phyloP scores from a whole-genome alignment of 2,329 filamentous ascomycete genomes.

The Phyllosticta citrichinensis region DNA sequence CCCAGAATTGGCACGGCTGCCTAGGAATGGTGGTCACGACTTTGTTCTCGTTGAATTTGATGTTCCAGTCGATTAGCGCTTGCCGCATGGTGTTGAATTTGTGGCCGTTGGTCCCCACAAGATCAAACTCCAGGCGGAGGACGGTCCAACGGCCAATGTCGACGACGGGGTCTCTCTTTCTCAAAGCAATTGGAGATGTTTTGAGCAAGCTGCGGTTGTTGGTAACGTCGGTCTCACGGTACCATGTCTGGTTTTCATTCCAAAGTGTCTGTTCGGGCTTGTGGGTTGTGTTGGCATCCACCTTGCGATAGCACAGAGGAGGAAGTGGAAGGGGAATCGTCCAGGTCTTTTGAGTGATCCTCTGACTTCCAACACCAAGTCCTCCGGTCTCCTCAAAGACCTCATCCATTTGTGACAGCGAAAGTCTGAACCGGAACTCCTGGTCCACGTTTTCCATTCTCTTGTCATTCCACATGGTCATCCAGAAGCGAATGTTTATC shows the following conservation, averaged over 20 bases:
- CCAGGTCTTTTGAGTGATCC: neutral
- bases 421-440: constrained; percentile 35
- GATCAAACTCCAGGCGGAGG: constrained; percentile 43
- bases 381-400: constrained; percentile 21
- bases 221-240: constrained; percentile 54
- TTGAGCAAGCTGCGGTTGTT: constrained; percentile 24
- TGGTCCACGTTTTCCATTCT: constrained; percentile 8
- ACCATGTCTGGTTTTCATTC: constrained; percentile 50
- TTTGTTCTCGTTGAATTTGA: constrained; percentile 39
- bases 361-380: constrained; percentile 4
- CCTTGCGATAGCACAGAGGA: constrained; percentile 35
- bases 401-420: constrained; percentile 34
- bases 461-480: constrained; percentile 19
- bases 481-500: constrained; percentile 36
- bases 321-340: constrained; percentile 28
- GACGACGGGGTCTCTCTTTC: constrained; percentile 18
- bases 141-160: constrained; percentile 50
- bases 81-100: constrained; percentile 37
- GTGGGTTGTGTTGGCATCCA: constrained; percentile 30
- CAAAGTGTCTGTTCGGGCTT: constrained; percentile 35
- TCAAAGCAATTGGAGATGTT: constrained; percentile 33
- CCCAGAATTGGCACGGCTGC: constrained; percentile 15
- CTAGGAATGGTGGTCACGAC: constrained; percentile 32
- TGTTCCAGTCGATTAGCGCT: constrained; percentile 63
- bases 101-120: constrained; percentile 18